Conservation (phyloP, 1,284 basidiomycete species). For the Wolfiporia cocos region DNA sequence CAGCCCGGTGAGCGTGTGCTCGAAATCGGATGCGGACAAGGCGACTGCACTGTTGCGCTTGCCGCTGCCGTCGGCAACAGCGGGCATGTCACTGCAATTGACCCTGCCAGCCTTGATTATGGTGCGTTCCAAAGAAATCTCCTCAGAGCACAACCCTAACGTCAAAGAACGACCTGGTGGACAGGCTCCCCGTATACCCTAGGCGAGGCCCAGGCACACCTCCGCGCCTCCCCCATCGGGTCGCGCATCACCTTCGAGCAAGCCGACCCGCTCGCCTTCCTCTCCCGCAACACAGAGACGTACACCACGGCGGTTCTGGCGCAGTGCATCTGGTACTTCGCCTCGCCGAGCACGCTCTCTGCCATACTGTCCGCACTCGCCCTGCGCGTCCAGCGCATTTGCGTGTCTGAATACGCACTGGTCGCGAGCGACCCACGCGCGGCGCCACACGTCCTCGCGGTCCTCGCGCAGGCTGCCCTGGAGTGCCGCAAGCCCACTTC, state of each 20-base stretch:
- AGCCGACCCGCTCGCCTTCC: conserved; percentile 28
- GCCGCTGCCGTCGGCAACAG: conserved; percentile 30
- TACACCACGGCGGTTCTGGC: conserved; percentile 33
- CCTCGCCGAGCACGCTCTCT: conserved; percentile 26
- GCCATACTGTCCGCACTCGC: conserved; percentile 28
- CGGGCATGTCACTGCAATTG: conserved; percentile 35
- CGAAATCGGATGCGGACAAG: conserved; percentile 39
- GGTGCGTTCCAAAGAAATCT: conserved; percentile 25
- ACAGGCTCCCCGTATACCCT: conserved; percentile 34
- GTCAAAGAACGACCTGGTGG: not conserved
- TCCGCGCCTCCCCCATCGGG: conserved; percentile 28
- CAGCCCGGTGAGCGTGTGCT: conserved; percentile 26
- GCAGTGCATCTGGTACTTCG: conserved; percentile 38
- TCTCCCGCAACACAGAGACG: conserved; percentile 16
- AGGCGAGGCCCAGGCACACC: conserved; percentile 31
- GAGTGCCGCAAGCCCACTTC: conserved; percentile 28
- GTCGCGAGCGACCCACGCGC: conserved; percentile 18
- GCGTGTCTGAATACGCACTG: conserved; percentile 35
- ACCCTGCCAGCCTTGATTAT: conserved; percentile 34
- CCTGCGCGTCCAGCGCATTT: conserved; percentile 23
- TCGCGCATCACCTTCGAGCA: conserved; percentile 32
- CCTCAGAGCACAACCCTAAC: not conserved
- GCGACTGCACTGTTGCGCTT: conserved; percentile 34
- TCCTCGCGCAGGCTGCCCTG: conserved; percentile 32
- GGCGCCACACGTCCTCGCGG: conserved; percentile 32